A percentile compares a stretch with the other conserved stretches of the same genome.
phyloP scores from a whole-genome alignment of 441 rosid species.

The Mallotus repandus region DNA sequence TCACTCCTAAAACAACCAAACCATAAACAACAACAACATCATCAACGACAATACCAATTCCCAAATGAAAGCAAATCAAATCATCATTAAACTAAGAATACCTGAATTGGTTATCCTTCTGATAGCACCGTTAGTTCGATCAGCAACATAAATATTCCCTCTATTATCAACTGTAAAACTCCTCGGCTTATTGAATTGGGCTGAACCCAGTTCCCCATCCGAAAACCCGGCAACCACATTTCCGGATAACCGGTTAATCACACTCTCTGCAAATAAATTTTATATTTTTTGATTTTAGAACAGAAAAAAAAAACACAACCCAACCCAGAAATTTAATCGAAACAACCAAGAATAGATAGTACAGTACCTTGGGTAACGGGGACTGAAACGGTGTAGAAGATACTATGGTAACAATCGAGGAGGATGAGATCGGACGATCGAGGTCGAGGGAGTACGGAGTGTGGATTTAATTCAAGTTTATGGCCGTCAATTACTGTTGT shows the following conservation, averaged over 20 bases:
- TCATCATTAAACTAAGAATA: constrained; percentile 4
- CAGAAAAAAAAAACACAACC: background rate
- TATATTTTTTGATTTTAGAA: too few relatives aligned
- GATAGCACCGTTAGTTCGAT: constrained; percentile 47
- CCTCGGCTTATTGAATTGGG: constrained; percentile 47
- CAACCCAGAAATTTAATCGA: background rate
- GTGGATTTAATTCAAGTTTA: constrained; percentile 47
- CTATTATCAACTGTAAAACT: constrained; percentile 53
- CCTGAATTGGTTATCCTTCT: constrained; percentile 62
- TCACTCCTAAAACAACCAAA: constrained; percentile 38
- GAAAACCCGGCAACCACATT: constrained; percentile 34
- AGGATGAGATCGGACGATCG: constrained; percentile 51
- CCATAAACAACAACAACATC: background rate
- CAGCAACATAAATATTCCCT: constrained; percentile 75
- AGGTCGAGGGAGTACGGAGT: constrained; percentile 35
- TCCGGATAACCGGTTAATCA: constrained; percentile 45
- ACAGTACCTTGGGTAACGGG: constrained; percentile 45
- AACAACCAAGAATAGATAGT: background rate
- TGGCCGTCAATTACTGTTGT: constrained; percentile 60
- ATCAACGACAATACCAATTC: background rate
- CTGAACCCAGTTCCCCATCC: constrained; percentile 50
- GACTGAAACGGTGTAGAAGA: constrained; percentile 45
- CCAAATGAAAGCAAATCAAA: background rate
- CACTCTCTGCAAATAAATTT: constrained; percentile 31
- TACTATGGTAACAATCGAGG: constrained; percentile 44